These are phyloP conservation scores for Penicillium verhagenii DNA, from an alignment of 495 filamentous ascomycete genomes.

Conservation along the genomic window DNA sequence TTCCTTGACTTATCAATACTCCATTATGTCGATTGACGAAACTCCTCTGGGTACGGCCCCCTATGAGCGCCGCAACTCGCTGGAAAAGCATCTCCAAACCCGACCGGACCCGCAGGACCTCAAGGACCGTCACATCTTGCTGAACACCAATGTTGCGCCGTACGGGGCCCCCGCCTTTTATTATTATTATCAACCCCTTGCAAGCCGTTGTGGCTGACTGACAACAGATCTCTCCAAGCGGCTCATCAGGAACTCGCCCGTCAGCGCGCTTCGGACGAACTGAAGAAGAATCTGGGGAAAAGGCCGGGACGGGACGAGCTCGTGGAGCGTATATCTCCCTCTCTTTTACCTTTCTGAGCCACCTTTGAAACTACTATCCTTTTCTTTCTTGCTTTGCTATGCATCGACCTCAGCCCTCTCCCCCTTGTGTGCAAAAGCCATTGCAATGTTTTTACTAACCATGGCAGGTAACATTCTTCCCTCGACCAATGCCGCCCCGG, in stretches of 20 bases:
- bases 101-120: slow-evolving; percentile 81
- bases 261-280: slow-evolving; percentile 58
- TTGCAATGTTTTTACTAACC: slow-evolving; percentile 7
- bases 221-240: slow-evolving; percentile 58
- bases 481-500: slow-evolving; percentile 61
- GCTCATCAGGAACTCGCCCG: slow-evolving; percentile 62
- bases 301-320: slow-evolving; percentile 64
- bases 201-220: background rate
- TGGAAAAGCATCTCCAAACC: slow-evolving; percentile 79
- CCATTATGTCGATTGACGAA: slow-evolving; percentile 39
- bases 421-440: no score
- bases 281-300: slow-evolving; percentile 66
- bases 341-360: background rate
- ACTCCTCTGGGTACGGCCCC: slow-evolving; percentile 51
- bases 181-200: background rate
- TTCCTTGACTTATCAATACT: slow-evolving; percentile 3
- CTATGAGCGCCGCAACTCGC: slow-evolving; percentile 76
- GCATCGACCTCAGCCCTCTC: no score
- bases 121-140: slow-evolving; percentile 69
- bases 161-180: slow-evolving; percentile 31
- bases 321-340: slow-evolving; percentile 63
- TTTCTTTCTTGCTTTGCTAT: no score
- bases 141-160: slow-evolving; percentile 71
- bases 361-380: no score
- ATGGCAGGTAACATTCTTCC: slow-evolving; percentile 77